phyloP scores from a whole-genome alignment of 225 moss, liverwort and hornwort genomes.

The Bryum argenteum region DNA sequence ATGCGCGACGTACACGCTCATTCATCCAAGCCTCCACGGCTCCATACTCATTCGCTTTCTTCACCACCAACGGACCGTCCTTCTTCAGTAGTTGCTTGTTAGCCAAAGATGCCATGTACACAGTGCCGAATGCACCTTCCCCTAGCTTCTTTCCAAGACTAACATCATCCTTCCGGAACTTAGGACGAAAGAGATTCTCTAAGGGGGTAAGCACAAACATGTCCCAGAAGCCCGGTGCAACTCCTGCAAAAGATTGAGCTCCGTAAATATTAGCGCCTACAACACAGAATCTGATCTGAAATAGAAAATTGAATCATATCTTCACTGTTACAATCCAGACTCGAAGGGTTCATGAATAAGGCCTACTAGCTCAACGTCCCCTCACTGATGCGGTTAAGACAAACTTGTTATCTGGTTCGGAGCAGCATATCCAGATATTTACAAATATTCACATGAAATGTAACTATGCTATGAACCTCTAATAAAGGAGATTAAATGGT shows the following conservation, averaged over 20 bases:
- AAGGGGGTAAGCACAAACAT: slow-evolving; percentile 98
- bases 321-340: slow-evolving; percentile 9
- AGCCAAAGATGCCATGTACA: slow-evolving; percentile 75
- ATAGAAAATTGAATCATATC: neutral
- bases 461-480: no score
- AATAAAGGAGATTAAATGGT: slow-evolving; percentile 6
- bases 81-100: slow-evolving; percentile 58
- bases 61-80: slow-evolving; percentile 78
- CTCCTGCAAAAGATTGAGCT: slow-evolving; percentile 55
- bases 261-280: slow-evolving; percentile 3
- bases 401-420: neutral
- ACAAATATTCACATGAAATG: neutral
- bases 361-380: neutral
- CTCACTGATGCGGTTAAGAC: slow-evolving; percentile 2
- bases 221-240: slow-evolving; percentile 99
- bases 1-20: slow-evolving; percentile 95
- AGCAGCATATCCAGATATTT: no score
- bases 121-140: slow-evolving; percentile 98
- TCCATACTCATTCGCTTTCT: slow-evolving; percentile 92
- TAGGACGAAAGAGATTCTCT: slow-evolving; percentile 81
- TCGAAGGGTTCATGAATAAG: slow-evolving; percentile 18
- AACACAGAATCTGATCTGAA: neutral
- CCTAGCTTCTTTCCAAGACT: slow-evolving; percentile 85
- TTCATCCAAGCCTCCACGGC: slow-evolving; percentile 99
- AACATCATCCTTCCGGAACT: slow-evolving; percentile 82